Evolutionary conservation across 768 basidiomycete species (phyloP).

Genomic region (Daedaleopsis nitida): DNA sequence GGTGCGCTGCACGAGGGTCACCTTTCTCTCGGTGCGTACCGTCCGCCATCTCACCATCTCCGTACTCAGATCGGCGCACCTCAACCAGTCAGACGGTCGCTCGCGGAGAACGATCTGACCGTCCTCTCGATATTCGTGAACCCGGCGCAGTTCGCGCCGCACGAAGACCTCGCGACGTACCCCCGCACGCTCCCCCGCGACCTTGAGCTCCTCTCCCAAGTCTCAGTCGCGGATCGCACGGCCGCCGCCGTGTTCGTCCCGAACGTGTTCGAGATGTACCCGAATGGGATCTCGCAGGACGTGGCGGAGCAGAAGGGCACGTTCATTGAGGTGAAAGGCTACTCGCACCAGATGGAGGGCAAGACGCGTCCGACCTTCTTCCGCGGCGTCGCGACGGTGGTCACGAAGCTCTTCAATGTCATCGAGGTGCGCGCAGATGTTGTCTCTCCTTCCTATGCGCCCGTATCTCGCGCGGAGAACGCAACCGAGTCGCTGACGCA

Average conservation of each 20-base stretch:
- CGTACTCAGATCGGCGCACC: background rate
- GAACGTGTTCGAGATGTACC: conserved; percentile 83
- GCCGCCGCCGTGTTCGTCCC: conserved; percentile 82
- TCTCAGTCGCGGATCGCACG: conserved; percentile 36
- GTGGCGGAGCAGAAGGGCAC: conserved; percentile 77
- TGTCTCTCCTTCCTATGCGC: background rate
- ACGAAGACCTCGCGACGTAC: conserved; percentile 90
- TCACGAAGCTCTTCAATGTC: conserved; percentile 92
- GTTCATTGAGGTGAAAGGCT: conserved; percentile 91
- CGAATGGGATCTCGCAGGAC: conserved; percentile 84
- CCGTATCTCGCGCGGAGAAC: background rate
- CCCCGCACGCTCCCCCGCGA: conserved; percentile 85
- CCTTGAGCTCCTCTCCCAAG: conserved; percentile 56
- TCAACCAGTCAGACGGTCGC: conserved; percentile 68
- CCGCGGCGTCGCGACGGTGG: conserved; percentile 92
- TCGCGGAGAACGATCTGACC: conserved; percentile 80
- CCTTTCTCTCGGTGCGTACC: conserved; percentile 72
- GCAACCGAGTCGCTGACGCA: background rate
- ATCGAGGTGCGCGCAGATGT: conserved; percentile 63
- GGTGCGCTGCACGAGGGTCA: conserved; percentile 96
- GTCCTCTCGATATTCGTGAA: conserved; percentile 97
- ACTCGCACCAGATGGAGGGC: conserved; percentile 93
- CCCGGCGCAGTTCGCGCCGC: conserved; percentile 94
- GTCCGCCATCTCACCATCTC: background rate
- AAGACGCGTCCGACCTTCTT: conserved; percentile 87